phyloP scores from a whole-genome alignment of 306 rosid genomes.

The Neltuma alba region DNA sequence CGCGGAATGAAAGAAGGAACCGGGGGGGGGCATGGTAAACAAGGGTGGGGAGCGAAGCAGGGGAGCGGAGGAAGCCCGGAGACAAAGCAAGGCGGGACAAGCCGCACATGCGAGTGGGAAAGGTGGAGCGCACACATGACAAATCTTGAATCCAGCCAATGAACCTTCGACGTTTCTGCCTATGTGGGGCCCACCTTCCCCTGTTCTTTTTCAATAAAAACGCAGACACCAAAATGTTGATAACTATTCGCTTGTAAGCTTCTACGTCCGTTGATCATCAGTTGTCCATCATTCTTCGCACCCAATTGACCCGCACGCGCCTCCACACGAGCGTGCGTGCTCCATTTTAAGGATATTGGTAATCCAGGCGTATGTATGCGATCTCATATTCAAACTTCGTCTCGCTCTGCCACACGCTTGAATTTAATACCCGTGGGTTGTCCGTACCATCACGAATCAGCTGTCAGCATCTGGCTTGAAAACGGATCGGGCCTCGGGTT shows the following conservation, averaged over 20 bases:
- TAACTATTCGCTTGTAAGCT: background rate
- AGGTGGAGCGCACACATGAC: constrained; percentile 23
- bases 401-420: background rate
- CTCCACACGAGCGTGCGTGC: background rate
- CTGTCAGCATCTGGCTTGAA: background rate
- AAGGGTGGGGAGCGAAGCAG: constrained; percentile 8
- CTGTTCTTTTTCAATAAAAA: background rate
- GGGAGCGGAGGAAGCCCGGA: background rate
- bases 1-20: background rate
- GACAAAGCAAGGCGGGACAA: constrained; percentile 27
- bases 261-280: background rate
- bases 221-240: background rate
- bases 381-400: constrained; percentile 5
- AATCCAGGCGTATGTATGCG: background rate
- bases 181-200: background rate
- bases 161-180: background rate
- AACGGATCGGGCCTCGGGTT: background rate
- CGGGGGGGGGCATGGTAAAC: background rate
- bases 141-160: constrained; percentile 7
- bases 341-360: background rate
- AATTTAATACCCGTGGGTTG: background rate
- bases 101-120: constrained; percentile 40
- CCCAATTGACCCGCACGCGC: background rate
- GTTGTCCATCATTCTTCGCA: too few relatives aligned
- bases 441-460: background rate